These are phyloP conservation scores for Fomitopsis betulina DNA, from an alignment of 1,284 basidiomycete genomes.

Conservation along the genomic window DNA sequence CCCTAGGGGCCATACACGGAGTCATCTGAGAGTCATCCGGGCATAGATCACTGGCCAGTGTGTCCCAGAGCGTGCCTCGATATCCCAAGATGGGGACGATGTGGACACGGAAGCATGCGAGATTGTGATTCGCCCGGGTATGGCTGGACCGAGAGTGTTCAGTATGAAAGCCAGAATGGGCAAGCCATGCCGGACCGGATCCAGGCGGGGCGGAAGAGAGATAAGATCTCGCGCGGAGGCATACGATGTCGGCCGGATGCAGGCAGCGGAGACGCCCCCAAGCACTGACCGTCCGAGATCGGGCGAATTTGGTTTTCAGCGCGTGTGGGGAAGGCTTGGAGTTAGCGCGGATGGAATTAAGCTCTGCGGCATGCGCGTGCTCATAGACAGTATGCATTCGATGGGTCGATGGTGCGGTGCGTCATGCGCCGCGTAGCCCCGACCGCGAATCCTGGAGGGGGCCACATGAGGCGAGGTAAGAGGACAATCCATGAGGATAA, in stretches of 20 bases:
- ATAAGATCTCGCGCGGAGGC: neutral
- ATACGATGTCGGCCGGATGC: neutral
- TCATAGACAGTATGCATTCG: neutral
- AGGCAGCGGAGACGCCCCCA: too few species aligned
- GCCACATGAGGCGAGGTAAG: neutral
- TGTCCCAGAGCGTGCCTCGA: neutral
- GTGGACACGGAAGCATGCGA: slow-evolving; percentile 6
- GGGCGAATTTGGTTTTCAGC: neutral
- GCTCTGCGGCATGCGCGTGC: neutral
- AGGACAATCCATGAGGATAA: neutral
- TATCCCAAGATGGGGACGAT: too few species aligned
- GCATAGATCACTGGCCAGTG: neutral
- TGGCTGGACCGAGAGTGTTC: neutral
- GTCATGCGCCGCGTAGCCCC: slow-evolving; percentile 1
- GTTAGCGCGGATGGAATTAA: neutral
- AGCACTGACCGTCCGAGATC: neutral
- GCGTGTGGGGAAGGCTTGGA: neutral
- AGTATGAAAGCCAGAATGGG: slow-evolving; percentile 2
- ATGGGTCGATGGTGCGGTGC: neutral
- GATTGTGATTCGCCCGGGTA: neutral
- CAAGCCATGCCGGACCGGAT: neutral
- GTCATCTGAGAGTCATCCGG: neutral
- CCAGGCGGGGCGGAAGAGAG: neutral
- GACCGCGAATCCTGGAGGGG: neutral
- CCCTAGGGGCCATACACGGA: neutral